These are phyloP conservation scores for Reutealis trisperma DNA, from an alignment of 345 rosid genomes.

Conservation along the genomic window DNA sequence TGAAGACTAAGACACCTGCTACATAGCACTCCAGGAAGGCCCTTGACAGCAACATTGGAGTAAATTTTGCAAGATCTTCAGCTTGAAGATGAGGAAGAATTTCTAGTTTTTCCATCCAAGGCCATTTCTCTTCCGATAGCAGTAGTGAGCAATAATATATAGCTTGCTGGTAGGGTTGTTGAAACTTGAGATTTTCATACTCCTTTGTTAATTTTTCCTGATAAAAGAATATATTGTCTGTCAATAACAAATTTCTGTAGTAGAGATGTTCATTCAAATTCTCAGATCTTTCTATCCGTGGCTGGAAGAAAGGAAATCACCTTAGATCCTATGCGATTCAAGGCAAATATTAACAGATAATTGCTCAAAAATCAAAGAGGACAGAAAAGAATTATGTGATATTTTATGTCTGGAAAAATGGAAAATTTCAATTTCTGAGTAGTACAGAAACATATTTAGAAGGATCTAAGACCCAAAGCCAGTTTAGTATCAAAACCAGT, in stretches of 20 bases:
- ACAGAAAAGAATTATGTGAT: background rate
- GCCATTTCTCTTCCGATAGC: slow-evolving; percentile 63
- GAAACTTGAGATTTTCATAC: slow-evolving; percentile 71
- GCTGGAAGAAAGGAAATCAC: background rate
- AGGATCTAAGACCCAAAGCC: background rate
- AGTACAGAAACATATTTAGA: background rate
- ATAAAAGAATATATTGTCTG: background rate
- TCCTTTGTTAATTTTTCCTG: slow-evolving; percentile 79
- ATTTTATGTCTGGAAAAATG: background rate
- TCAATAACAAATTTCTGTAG: background rate
- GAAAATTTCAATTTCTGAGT: background rate
- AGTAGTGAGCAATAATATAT: slow-evolving; percentile 68
- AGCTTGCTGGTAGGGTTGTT: slow-evolving; percentile 81
- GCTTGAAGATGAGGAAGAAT: slow-evolving; percentile 55
- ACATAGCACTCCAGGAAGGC: slow-evolving; percentile 74
- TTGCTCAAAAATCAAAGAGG: background rate
- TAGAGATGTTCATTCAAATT: background rate
- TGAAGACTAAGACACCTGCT: slow-evolving; percentile 47
- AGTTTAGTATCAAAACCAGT: too few relatives aligned
- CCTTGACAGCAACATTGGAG: slow-evolving; percentile 73
- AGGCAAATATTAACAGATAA: background rate
- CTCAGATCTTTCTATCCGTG: background rate
- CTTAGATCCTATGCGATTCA: background rate
- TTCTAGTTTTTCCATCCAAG: slow-evolving; percentile 76
- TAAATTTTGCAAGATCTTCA: slow-evolving; percentile 71